Percentiles rank a stretch among this genome's conserved stretches.
Conservation (phyloP, 2,329 filamentous ascomycete species). For the Talaromyces pinophilus region DNA sequence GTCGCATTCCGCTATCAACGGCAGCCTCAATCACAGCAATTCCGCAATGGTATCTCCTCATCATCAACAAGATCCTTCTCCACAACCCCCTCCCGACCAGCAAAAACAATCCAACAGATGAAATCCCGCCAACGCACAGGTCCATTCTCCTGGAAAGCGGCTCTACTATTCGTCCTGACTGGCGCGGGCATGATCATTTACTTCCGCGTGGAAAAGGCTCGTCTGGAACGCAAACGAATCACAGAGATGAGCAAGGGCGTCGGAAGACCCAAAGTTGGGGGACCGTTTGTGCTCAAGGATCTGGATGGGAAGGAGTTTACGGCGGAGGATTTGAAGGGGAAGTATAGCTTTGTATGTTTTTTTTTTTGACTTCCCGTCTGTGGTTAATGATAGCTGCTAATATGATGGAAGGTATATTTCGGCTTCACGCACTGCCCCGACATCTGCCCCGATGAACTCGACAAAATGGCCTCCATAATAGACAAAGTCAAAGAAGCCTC, state of each 20-base stretch:
- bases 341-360: conserved; percentile 60
- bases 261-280: conserved; percentile 89
- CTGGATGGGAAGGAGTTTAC: conserved; percentile 77
- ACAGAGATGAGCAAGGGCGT: conserved; percentile 92
- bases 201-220: conserved; percentile 88
- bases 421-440: conserved; percentile 98
- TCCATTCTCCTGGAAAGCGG: conserved; percentile 92
- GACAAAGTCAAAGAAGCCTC: conserved; percentile 60
- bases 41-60: not conserved
- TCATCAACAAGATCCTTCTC: conserved; percentile 31
- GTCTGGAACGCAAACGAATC: conserved; percentile 84
- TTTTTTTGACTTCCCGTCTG: not conserved
- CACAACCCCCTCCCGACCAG: conserved; percentile 29
- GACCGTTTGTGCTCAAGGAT: conserved; percentile 78
- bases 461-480: conserved; percentile 98
- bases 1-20: not conserved
- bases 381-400: not conserved
- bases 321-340: conserved; percentile 79
- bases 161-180: conserved; percentile 77
- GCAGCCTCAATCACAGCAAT: not conserved
- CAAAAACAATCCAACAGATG: conserved; percentile 45
- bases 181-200: conserved; percentile 80
- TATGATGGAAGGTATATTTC: conserved; percentile 76
- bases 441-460: conserved; percentile 97
- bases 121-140: conserved; percentile 43